phyloP scores from a whole-genome alignment of 1,284 basidiomycete species.

The Cutaneotrichosporon cyanovorans region DNA sequence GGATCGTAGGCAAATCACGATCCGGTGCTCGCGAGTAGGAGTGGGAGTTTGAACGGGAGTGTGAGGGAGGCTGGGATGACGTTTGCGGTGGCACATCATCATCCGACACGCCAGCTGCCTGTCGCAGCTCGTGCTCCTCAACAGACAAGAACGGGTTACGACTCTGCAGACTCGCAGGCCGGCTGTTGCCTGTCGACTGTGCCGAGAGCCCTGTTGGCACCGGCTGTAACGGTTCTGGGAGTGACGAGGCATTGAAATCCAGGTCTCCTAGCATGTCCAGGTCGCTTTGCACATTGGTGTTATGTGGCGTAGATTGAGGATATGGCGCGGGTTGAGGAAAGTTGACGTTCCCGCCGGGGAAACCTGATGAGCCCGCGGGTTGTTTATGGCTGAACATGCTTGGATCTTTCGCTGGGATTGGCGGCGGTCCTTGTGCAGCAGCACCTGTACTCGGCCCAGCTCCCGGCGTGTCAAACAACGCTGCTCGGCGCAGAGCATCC shows the following conservation, averaged over 20 bases:
- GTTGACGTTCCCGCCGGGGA: not conserved
- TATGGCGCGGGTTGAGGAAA: not conserved
- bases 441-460: slow-evolving; percentile 4
- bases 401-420: not conserved
- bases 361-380: not conserved
- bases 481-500: slow-evolving; percentile 6
- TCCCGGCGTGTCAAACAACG: not conserved
- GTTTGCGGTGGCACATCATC: not conserved
- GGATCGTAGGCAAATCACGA: not conserved
- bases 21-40: not conserved
- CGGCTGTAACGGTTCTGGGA: slow-evolving; percentile 12
- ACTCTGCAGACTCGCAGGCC: slow-evolving; percentile 30
- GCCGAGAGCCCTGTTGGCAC: slow-evolving; percentile 16
- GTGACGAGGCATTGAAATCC: slow-evolving; percentile 6
- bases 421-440: not conserved
- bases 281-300: not conserved
- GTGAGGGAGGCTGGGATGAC: too few species aligned
- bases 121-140: slow-evolving; percentile 57
- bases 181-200: not conserved
- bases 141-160: slow-evolving; percentile 51
- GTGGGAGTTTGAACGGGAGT: not conserved
- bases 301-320: not conserved
- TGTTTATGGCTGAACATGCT: not conserved
- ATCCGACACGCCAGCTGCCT: not conserved
- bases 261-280: slow-evolving; percentile 12